Percentiles rank a stretch among this genome's conserved stretches.
phyloP scores from a whole-genome alignment of 345 rosid genomes.

The Eucalyptus regnans region DNA sequence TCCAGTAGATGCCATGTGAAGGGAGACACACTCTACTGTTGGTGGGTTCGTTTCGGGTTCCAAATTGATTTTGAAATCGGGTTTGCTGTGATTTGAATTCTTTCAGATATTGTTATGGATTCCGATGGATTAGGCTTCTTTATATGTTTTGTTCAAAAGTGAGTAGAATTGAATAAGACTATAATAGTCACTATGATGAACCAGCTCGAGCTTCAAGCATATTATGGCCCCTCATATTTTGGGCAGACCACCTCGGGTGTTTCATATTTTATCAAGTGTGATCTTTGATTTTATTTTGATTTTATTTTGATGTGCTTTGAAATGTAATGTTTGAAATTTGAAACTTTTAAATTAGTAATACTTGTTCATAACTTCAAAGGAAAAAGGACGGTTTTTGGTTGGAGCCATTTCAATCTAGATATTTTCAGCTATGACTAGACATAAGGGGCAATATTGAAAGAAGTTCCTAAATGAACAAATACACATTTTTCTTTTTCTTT shows the following conservation, averaged over 20 bases:
- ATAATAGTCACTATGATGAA: not conserved
- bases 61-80: not conserved
- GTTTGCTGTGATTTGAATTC: not conserved
- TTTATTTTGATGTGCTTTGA: not conserved
- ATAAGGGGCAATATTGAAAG: not conserved
- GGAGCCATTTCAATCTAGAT: not conserved
- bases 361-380: not conserved
- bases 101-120: not conserved
- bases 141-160: not conserved
- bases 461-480: not conserved
- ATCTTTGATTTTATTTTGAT: not conserved
- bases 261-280: not conserved
- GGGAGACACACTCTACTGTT: not conserved
- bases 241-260: not conserved
- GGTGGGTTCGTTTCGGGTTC: not conserved
- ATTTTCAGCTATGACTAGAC: not conserved
- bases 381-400: not conserved
- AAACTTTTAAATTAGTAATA: not conserved
- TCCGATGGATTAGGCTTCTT: not conserved
- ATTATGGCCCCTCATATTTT: not conserved
- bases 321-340: not conserved
- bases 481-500: not conserved
- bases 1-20: not conserved
- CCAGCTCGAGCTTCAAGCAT: not conserved
- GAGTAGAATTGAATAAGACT: not conserved